Evolutionary conservation across 441 rosid species (phyloP).

Genomic region (Metrosideros polymorpha): DNA sequence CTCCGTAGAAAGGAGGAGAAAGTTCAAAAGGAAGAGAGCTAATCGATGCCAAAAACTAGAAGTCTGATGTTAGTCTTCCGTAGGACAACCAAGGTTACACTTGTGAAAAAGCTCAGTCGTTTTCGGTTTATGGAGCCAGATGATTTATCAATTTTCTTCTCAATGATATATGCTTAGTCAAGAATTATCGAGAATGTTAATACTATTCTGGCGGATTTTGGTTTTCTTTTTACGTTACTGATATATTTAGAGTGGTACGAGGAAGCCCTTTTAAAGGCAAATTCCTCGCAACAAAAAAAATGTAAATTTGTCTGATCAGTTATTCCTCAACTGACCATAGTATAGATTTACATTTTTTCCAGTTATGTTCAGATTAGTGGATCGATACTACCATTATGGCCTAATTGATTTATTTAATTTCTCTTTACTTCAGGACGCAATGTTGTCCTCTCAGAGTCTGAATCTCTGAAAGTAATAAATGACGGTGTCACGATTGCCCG

Average conservation of each 20-base stretch:
- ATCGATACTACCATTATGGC: background rate
- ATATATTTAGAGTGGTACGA: background rate
- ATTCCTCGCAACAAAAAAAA: background rate
- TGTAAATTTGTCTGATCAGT: background rate
- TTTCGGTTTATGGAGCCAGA: background rate
- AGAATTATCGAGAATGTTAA: background rate
- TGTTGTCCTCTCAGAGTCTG: slow-evolving; percentile 59
- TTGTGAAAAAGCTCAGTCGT: background rate
- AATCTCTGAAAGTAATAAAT: slow-evolving; percentile 52
- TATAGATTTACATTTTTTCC: background rate
- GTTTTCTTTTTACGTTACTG: background rate
- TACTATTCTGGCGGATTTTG: background rate
- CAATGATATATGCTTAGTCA: background rate
- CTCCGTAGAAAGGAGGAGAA: background rate
- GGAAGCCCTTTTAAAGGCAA: background rate
- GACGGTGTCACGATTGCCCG: slow-evolving; percentile 87
- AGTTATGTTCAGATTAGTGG: background rate
- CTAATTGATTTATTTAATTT: background rate
- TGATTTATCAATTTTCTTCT: background rate
- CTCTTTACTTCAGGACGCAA: slow-evolving; percentile 46
- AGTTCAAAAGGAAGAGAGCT: background rate
- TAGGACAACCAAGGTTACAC: background rate
- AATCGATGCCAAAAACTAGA: background rate
- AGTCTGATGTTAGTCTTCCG: background rate
- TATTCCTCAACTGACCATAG: background rate